Conservation (phyloP, 306 rosid species). For the cucumber (Cucumis sativus) region DNA sequence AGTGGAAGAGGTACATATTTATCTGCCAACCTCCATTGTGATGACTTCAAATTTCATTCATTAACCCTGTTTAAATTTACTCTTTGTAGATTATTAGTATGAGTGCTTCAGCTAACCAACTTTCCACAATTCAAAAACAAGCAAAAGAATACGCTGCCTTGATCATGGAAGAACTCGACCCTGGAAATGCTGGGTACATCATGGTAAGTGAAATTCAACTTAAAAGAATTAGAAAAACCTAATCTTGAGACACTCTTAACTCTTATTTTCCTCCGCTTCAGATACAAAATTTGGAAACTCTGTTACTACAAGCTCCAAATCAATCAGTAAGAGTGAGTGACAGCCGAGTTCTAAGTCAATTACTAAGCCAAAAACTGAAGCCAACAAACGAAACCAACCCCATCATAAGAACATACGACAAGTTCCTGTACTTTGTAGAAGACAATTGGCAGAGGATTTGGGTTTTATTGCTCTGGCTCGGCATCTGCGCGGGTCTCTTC, state of each 20-base stretch:
- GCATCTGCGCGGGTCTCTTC: slow-evolving; percentile 20
- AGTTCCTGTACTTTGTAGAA: slow-evolving; percentile 22
- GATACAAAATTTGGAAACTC: slow-evolving; percentile 35
- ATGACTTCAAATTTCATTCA: not conserved
- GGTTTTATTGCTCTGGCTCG: slow-evolving; percentile 40
- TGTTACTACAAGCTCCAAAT: slow-evolving; percentile 40
- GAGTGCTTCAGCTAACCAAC: slow-evolving; percentile 51
- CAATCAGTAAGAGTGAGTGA: slow-evolving; percentile 35
- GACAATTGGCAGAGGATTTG: slow-evolving; percentile 53
- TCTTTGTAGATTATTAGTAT: slow-evolving; percentile 29
- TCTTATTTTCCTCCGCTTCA: not conserved
- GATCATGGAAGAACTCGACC: slow-evolving; percentile 58
- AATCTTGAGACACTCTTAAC: not conserved
- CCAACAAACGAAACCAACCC: slow-evolving; percentile 33
- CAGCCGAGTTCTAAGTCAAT: slow-evolving; percentile 36
- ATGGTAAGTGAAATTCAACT: slow-evolving; percentile 19
- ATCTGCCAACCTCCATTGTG: not conserved
- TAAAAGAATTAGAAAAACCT: not conserved
- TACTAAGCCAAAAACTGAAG: slow-evolving; percentile 45
- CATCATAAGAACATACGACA: slow-evolving; percentile 13
- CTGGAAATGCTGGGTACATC: slow-evolving; percentile 37
- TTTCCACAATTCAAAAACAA: slow-evolving; percentile 38
- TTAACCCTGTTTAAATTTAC: not conserved
- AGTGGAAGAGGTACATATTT: slow-evolving; percentile 27
- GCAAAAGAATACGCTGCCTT: slow-evolving; percentile 42